phyloP scores from a whole-genome alignment of 2,329 filamentous ascomycete species.

The Myrmaecium sp. region DNA sequence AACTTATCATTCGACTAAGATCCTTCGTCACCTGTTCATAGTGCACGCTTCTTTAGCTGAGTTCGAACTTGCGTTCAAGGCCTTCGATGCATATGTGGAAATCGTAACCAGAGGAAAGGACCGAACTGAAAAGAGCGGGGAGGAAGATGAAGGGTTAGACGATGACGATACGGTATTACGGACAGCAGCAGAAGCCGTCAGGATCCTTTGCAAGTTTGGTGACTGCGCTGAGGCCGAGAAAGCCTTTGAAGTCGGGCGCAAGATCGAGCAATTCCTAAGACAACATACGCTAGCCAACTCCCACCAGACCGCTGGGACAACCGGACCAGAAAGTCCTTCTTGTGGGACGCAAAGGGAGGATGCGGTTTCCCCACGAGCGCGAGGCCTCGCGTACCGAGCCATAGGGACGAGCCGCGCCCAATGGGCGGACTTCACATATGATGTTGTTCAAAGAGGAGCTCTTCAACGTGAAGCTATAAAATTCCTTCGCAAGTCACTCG shows the following conservation, averaged over 20 bases:
- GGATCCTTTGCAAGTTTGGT: conserved; percentile 69
- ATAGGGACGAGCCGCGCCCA: conserved; percentile 75
- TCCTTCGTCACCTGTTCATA: conserved; percentile 71
- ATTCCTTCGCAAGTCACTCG: conserved; percentile 56
- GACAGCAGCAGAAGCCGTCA: conserved; percentile 65
- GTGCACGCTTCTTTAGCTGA: conserved; percentile 79
- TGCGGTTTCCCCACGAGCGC: conserved; percentile 38
- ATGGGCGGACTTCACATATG: conserved; percentile 69
- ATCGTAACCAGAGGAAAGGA: conserved; percentile 76
- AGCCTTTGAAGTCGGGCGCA: conserved; percentile 50
- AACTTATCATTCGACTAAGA: conserved; percentile 85
- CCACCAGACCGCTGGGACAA: conserved; percentile 8
- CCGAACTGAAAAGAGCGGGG: conserved; percentile 57
- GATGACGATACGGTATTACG: conserved; percentile 59
- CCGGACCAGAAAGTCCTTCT: conserved; percentile 15
- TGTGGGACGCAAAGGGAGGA: too few species aligned
- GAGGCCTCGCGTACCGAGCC: conserved; percentile 57
- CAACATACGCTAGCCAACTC: conserved; percentile 28
- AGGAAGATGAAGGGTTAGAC: conserved; percentile 56
- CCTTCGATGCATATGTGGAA: conserved; percentile 81
- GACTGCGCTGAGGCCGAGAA: conserved; percentile 59
- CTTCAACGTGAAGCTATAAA: conserved; percentile 64
- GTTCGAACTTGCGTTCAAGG: conserved; percentile 79
- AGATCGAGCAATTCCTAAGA: conserved; percentile 60
- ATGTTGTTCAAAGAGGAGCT: conserved; percentile 51